Conservation (phyloP, 78 protist species). For the Capsaspora owczarzaki region DNA sequence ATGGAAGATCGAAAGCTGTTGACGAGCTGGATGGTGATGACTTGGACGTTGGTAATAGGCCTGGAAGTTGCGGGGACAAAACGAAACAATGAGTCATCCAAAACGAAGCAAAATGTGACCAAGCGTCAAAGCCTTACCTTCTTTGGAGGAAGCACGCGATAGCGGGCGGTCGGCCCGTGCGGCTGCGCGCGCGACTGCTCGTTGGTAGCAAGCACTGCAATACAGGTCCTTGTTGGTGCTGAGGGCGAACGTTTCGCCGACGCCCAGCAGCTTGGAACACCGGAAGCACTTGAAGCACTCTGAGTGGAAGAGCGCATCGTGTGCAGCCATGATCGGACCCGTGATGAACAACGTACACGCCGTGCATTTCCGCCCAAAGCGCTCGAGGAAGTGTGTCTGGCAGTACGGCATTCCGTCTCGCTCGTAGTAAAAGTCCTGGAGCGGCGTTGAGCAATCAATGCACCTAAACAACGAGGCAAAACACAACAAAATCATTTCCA, state of each 20-base stretch:
- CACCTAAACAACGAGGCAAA: background rate
- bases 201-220: too few relatives aligned
- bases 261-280: background rate
- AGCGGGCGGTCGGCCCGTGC: too few relatives aligned
- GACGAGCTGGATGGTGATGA: too few relatives aligned
- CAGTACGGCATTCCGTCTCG: background rate
- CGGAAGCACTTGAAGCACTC: background rate
- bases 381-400: background rate
- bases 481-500: background rate
- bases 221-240: too few relatives aligned
- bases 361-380: background rate
- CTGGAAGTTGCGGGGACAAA: too few relatives aligned
- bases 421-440: background rate
- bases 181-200: too few relatives aligned
- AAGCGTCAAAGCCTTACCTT: too few relatives aligned
- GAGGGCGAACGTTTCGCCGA: background rate
- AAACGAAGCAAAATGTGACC: too few relatives aligned
- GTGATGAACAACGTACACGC: background rate
- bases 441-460: background rate
- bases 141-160: too few relatives aligned
- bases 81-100: too few relatives aligned
- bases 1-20: too few relatives aligned
- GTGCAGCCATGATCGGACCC: conserved; percentile 6
- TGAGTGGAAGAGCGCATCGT: background rate
- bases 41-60: too few relatives aligned